Percentiles rank a stretch among this genome's conserved stretches.
Conservation (phyloP, 23 red algal species). For the Chondrus crispus region DNA sequence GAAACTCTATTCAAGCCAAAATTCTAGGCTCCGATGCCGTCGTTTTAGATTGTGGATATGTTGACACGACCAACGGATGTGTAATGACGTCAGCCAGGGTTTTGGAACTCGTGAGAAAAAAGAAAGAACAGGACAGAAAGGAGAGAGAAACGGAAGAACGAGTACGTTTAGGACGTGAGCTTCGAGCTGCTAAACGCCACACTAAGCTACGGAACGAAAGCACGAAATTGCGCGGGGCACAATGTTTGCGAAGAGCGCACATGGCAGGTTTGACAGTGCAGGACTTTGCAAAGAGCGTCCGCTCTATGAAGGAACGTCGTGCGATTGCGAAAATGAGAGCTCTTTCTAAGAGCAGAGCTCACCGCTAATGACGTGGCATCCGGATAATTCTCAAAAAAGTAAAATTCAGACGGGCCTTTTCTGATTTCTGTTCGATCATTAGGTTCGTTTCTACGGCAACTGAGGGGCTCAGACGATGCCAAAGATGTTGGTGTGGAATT, state of each 20-base stretch:
- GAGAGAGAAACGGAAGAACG: neutral
- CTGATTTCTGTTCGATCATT: no score
- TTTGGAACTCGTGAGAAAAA: neutral
- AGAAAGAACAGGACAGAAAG: neutral
- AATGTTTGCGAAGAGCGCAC: neutral
- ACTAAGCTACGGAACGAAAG: neutral
- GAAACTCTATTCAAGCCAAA: neutral
- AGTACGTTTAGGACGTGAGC: neutral
- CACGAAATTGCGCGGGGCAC: neutral
- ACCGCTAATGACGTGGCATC: no score
- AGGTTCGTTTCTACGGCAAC: no score
- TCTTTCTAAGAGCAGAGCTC: no score
- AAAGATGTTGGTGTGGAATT: no score
- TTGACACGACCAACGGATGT: neutral
- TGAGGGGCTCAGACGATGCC: no score
- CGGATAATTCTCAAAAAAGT: no score
- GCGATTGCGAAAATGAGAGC: neutral
- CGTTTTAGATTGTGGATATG: neutral
- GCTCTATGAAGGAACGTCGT: neutral
- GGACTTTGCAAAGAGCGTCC: neutral
- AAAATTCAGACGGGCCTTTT: no score
- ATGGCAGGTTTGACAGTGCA: neutral
- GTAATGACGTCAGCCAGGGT: neutral
- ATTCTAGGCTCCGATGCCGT: neutral
- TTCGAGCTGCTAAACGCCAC: neutral